Conservation (phyloP, 768 basidiomycete genomes). For the Trametes meyenii region DNA sequence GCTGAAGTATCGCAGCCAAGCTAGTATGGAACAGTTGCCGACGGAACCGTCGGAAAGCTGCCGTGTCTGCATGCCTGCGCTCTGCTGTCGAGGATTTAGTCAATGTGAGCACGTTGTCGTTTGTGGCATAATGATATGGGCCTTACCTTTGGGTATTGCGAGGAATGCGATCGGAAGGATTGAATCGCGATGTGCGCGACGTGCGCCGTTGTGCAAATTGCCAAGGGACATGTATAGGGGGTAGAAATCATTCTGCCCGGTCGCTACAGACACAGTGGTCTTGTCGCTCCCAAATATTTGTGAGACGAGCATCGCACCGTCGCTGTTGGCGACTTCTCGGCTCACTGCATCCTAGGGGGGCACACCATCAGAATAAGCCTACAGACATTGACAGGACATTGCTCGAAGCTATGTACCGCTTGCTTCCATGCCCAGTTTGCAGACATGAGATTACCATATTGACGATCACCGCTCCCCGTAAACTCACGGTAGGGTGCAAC, state of each 20-base stretch:
- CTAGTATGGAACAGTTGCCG: no score
- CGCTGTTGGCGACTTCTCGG: background rate
- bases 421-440: conserved; percentile 1
- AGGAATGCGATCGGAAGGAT: conserved; percentile 30
- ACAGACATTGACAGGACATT: no score
- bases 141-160: conserved; percentile 36
- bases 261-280: conserved; percentile 31
- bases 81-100: no score
- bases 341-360: background rate
- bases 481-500: background rate
- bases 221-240: conserved; percentile 33
- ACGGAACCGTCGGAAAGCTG: no score
- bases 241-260: conserved; percentile 34
- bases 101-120: no score
- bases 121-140: no score
- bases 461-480: background rate
- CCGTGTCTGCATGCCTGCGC: background rate
- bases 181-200: conserved; percentile 28
- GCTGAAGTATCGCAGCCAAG: no score
- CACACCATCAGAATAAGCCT: no score
- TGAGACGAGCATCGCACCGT: background rate
- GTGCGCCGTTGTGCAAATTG: conserved; percentile 24
- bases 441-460: background rate
- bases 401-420: background rate
- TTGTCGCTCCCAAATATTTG: conserved; percentile 8